Base-by-base conservation (phyloP, 768 basidiomycete genomes). In the Leccinum ochraceum region DNA sequence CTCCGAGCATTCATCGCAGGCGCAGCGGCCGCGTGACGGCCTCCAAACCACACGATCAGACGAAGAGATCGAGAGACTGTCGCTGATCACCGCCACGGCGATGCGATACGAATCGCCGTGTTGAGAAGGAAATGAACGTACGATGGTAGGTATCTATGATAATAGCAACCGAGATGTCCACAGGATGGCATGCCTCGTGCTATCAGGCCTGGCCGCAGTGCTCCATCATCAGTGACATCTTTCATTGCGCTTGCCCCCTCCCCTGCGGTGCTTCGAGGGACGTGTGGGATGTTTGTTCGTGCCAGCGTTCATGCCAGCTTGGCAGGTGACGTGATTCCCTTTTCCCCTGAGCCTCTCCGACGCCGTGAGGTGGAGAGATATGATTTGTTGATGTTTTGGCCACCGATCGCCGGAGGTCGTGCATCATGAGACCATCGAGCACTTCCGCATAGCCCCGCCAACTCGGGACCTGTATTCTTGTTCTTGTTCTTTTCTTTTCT, bases 71-170 rank as follows among this genome's bases (percentile, higher is more conserved):
- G 36, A 16, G 34, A 28, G 20, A 8, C 10, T 36, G 10, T 53
- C 30, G 22, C 14, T 37, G 34, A 53, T 53, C 32, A 53, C 17
- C 13, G 34, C 26, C 30, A 30, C 17, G 30, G 26, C 13, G 53
- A 54, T 54, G 53, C 53, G 22, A 54, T 22, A 37, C 22, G 20
- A 60, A 60, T 60, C 59, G 59, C 59, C 59, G 57, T 49, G 16
- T 59, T 48, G 42, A 44, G 11, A 46, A 46, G 20, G 58, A 42
- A 58, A 34, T 13, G 52, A 53, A 17, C 30, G 30, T 39, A 58
- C 16, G 34, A 9, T 26, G 24, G 26, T 32, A 10, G 9, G 26
- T 16, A 28, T 14, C 37, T 22, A 26, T 22, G 56, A 46, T 46
- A 46, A 60, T 16, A 32, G 56, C 48, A 59, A 46, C 22, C 39